Evolutionary conservation across 768 basidiomycete species (phyloP), one percentile per base, ranked within the genome.

Genomic region (Pisolithus sp.): DNA sequence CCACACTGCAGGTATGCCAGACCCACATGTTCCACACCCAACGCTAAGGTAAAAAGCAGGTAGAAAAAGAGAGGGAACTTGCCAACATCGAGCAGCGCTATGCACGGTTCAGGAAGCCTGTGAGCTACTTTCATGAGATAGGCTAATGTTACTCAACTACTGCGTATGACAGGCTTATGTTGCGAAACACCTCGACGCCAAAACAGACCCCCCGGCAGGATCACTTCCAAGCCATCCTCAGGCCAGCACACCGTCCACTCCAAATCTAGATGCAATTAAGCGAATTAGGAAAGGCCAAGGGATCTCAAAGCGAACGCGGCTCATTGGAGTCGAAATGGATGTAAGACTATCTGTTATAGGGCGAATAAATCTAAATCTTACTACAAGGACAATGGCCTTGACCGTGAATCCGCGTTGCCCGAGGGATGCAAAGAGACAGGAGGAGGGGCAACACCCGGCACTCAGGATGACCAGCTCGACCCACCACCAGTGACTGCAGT

Each of bases 241-340:
- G 37, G 9, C 47, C 9, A 24, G 20, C 28, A 39, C 28, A n/a
- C 41, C 40, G 18, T 31, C 49, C 20, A 50, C 39, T 12, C 49
- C 40, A 10, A 26, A 24, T 43, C 31, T 49, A 5, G 37, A 48
- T 37, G 52, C 41, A 18, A 53, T 53, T 26, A 53, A 53, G 47
- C 31, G 30, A 24, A 48, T 53, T 9, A 48, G 34, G 38, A 53
- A 28, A 53, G 42, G 39, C 17, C 7, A 17, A 2, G 46, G 52
- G 18, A 42, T 53, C 24, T 38, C 24, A 34, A 30, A 18, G 31
- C 21, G 39, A n/a, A 38, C 24, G 15, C 31, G 10, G 15, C 46
- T 53, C 20, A 44, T 53, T 34, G 21, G 30, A 4, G 38, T 53
- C n/a, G 39, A 23, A 21, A 30, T 20, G 5, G 38, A 40, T 10